Conservation (phyloP, 306 rosid species). For the Quillaja saponaria region DNA sequence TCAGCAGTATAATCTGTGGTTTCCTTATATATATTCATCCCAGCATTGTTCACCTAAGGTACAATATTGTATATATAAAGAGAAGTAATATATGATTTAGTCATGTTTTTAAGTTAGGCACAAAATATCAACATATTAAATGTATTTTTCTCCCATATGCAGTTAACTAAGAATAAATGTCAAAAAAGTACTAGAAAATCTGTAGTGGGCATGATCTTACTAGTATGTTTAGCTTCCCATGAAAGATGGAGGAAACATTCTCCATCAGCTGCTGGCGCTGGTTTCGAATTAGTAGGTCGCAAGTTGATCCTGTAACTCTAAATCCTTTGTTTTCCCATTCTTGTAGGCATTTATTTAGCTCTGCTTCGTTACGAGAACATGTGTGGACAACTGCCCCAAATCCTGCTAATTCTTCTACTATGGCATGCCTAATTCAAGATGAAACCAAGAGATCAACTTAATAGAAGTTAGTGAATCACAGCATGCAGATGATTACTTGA, state of each 20-base stretch:
- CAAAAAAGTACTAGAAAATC: too few relatives aligned
- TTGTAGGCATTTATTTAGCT: constrained; percentile 24
- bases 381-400: constrained; percentile 37
- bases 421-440: constrained; percentile 25
- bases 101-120: too few relatives aligned
- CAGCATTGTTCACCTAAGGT: constrained; percentile 47
- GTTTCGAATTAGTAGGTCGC: not conserved
- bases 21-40: not conserved
- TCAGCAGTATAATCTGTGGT: constrained; percentile 15
- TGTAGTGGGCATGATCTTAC: not conserved
- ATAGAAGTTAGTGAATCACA: too few relatives aligned
- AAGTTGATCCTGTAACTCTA: constrained; percentile 25
- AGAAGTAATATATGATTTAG: too few relatives aligned
- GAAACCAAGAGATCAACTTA: not conserved
- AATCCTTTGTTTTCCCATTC: constrained; percentile 33
- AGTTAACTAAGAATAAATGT: not conserved
- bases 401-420: constrained; percentile 37
- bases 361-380: constrained; percentile 26
- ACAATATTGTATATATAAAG: too few relatives aligned
- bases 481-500: too few relatives aligned
- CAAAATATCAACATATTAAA: too few relatives aligned
- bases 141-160: too few relatives aligned
- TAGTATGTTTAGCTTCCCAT: constrained; percentile 36
- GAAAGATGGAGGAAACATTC: not conserved
- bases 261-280: constrained; percentile 26